Conservation (phyloP, 2,329 filamentous ascomycete genomes). For the Alternaria sp. region DNA sequence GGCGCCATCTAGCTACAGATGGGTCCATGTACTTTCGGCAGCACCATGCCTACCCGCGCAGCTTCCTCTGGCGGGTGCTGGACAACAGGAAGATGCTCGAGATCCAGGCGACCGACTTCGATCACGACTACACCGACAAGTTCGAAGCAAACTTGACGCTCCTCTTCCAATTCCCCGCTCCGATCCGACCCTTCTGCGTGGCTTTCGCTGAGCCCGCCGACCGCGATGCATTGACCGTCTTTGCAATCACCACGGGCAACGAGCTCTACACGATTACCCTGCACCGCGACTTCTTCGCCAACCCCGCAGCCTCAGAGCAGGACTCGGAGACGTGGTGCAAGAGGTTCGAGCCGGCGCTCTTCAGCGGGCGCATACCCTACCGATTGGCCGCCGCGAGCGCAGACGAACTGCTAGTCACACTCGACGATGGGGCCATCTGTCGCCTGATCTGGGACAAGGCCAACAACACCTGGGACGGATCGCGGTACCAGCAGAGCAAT, state of each 20-base stretch:
- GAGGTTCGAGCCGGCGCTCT: constrained; percentile 72
- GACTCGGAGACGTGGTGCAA: constrained; percentile 80
- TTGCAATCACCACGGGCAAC: constrained; percentile 78
- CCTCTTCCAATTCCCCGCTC: constrained; percentile 75
- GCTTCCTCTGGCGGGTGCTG: constrained; percentile 89
- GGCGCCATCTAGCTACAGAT: constrained; percentile 72
- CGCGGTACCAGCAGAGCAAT: constrained; percentile 74
- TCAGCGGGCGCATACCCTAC: constrained; percentile 80
- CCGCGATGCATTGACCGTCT: constrained; percentile 78
- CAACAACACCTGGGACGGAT: constrained; percentile 67
- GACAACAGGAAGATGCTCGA: constrained; percentile 81
- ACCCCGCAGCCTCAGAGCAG: constrained; percentile 71
- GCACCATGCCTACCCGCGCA: constrained; percentile 76
- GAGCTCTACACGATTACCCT: constrained; percentile 85
- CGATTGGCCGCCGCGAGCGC: constrained; percentile 76
- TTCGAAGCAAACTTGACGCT: constrained; percentile 76
- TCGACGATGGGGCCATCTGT: constrained; percentile 79
- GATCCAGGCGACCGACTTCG: constrained; percentile 81
- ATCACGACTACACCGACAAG: constrained; percentile 66
- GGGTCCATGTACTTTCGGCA: constrained; percentile 85
- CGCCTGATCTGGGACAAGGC: constrained; percentile 57
- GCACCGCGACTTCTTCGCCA: constrained; percentile 80
- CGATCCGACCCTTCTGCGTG: constrained; percentile 78
- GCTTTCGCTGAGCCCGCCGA: constrained; percentile 81
- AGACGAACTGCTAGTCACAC: constrained; percentile 77